Conservation (phyloP, 1,139 yeast species). For the Sugiyamaella grinbergsii region DNA sequence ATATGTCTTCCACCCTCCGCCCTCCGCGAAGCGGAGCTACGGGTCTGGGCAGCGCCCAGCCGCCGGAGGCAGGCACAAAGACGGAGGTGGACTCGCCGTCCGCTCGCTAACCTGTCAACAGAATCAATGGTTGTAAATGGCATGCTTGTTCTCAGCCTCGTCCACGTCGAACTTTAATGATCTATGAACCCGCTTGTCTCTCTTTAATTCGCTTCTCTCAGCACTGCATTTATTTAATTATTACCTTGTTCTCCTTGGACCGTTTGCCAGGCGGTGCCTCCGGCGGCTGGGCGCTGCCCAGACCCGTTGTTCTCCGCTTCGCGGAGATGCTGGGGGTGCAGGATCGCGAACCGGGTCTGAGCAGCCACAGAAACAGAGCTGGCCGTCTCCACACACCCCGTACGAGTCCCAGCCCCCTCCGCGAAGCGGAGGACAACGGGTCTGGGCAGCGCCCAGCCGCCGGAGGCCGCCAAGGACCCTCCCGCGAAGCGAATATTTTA, state of each 20-base stretch:
- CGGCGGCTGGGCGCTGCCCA: not conserved
- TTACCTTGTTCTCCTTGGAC: not conserved
- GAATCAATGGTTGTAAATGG: slow-evolving; percentile 39
- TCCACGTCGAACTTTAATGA: slow-evolving; percentile 1
- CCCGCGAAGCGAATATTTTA: not conserved
- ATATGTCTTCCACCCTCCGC: not conserved
- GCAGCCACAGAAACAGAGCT: no score
- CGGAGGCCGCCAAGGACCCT: no score
- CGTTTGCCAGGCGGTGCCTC: not conserved
- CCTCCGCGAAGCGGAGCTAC: no score
- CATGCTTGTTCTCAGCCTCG: no score
- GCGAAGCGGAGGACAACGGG: slow-evolving; percentile 2
- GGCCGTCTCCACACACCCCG: no score
- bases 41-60: no score
- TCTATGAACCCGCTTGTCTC: not conserved
- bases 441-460: not conserved
- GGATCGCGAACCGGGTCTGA: no score
- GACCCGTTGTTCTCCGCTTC: not conserved
- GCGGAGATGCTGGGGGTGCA: not conserved
- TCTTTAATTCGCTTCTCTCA: not conserved
- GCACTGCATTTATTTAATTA: not conserved
- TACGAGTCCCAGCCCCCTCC: no score
- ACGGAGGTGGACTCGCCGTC: no score
- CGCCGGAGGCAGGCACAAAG: no score
- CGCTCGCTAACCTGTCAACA: slow-evolving; percentile 19